Conservation (phyloP, 108 stramenopile genomes). For the Hondaea fermentalgiana region DNA sequence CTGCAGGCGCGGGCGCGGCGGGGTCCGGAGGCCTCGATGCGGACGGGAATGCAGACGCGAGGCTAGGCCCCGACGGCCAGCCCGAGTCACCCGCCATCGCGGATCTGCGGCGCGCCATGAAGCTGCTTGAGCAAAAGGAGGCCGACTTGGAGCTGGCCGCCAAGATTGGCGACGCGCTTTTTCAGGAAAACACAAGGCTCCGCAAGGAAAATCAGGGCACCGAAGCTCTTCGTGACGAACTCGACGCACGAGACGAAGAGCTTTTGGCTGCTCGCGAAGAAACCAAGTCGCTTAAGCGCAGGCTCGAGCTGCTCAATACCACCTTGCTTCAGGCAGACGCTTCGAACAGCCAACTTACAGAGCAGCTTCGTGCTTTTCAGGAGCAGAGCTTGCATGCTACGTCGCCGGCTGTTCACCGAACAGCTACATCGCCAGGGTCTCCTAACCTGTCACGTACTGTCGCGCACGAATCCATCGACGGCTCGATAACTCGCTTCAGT, state of each 20-base stretch:
- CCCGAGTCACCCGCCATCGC: neutral
- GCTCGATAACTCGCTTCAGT: no score
- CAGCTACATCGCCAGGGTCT: no score
- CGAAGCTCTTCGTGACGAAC: neutral
- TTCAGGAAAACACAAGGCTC: neutral
- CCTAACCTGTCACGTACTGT: no score
- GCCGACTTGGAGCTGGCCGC: conserved; percentile 14
- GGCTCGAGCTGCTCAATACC: neutral
- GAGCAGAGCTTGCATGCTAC: neutral
- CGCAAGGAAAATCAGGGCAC: neutral
- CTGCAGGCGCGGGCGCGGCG: neutral
- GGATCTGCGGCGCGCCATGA: neutral
- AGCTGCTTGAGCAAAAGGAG: neutral
- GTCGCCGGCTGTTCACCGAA: no score
- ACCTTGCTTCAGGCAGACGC: neutral
- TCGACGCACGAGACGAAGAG: neutral
- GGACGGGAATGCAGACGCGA: neutral
- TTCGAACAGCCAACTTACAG: neutral
- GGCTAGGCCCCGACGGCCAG: neutral
- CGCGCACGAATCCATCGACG: no score
- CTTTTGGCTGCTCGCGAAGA: neutral
- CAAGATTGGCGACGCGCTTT: conserved; percentile 3
- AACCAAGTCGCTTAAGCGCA: neutral
- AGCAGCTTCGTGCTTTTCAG: neutral
- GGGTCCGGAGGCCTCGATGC: neutral